Evolutionary conservation across 2,329 filamentous ascomycete genomes (phyloP), one percentile per base, ranked within the genome.

Genomic region (Chlorencoelia australis): DNA sequence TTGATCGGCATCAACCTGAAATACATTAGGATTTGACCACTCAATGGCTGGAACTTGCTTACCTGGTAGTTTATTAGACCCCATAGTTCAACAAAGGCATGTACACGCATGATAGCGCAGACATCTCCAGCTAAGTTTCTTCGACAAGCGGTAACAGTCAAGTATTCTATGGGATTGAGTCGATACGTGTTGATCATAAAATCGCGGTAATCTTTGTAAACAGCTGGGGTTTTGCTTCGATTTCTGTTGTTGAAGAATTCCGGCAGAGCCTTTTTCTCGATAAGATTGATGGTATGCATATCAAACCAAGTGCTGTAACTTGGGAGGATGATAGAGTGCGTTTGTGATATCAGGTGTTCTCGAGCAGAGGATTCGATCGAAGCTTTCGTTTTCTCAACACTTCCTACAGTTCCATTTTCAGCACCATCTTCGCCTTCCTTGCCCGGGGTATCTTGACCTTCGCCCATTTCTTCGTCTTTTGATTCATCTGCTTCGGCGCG

Each of bases 121-220:
- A 98, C 91, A 61, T 98, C 91, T 47, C 91, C 91, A 15, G 91
- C 91, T 55, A 98, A 64, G 59, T 98, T 98, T 49, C 91, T 76
- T 46, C 91, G 75, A 59, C 91, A 98, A 33, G 91, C 91, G 8
- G 91, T 98, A 37, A 98, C 89, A 4, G 91, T 98, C 37, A 98
- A 71, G 56, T 98, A 98, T 60, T 98, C 91, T 36, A 87, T 74
- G 4, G 91, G 91, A 57, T 96, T 98, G 39, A 98, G 67, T 24
- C 91, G 81, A 63, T 98, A 98, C 10, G 91, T 96, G 66, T 98
- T 98, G 66, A 98, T 87, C 91, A 98, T 98, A 58, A 98, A 98
- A 57, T 98, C 91, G 50, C 91, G 81, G 62, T 98, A 98, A 58
- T 98, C 91, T 63, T 96, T 96, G 68, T 98, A 98, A 15, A 96